These are phyloP conservation scores for Amylostereum chailletii DNA, from an alignment of 1,284 basidiomycete genomes.

Conservation along the genomic window DNA sequence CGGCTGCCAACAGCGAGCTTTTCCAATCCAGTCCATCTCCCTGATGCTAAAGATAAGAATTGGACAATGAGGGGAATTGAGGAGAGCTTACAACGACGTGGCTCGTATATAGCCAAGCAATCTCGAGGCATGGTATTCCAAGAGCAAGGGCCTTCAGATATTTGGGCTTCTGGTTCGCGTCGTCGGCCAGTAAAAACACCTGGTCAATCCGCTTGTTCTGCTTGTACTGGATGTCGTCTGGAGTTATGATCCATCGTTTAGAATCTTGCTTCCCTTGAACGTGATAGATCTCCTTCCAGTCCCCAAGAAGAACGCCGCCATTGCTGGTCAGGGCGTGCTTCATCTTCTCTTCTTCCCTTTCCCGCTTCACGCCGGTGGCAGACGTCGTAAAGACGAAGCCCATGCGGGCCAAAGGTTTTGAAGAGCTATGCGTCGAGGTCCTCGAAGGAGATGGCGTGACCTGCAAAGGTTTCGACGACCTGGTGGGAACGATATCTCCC, in stretches of 20 bases:
- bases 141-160: conserved; percentile 75
- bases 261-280: conserved; percentile 41
- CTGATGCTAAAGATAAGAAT: background rate
- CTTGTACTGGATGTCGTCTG: conserved; percentile 38
- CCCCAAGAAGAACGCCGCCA: conserved; percentile 56
- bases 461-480: conserved; percentile 20
- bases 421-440: conserved; percentile 21
- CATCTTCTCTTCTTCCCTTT: conserved; percentile 28
- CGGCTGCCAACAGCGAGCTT: conserved; percentile 59
- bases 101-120: conserved; percentile 49
- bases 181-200: conserved; percentile 64
- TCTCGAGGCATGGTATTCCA: conserved; percentile 77
- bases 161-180: conserved; percentile 63
- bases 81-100: conserved; percentile 28
- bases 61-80: background rate
- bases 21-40: conserved; percentile 33
- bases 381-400: conserved; percentile 28
- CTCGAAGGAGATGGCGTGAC: conserved; percentile 40
- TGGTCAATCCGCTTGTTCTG: conserved; percentile 36
- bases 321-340: conserved; percentile 36
- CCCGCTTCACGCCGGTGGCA: conserved; percentile 12
- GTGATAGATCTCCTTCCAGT: conserved; percentile 61
- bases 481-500: conserved; percentile 32
- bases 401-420: conserved; percentile 31
- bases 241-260: conserved; percentile 43